Evolutionary conservation across 495 filamentous ascomycete genomes (phyloP).

Genomic region (Neurospora sp.): DNA sequence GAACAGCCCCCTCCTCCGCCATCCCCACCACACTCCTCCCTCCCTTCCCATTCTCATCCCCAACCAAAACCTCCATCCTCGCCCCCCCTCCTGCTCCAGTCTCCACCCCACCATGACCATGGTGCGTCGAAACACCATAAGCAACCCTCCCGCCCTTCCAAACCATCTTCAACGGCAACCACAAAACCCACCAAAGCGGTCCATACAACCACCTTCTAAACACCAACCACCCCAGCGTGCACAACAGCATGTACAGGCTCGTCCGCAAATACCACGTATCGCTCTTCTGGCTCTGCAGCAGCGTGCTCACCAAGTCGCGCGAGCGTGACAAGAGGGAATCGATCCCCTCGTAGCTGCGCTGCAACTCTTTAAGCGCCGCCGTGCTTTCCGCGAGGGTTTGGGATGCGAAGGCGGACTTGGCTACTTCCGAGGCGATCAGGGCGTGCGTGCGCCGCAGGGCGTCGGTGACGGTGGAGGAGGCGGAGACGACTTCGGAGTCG

Average conservation of each 20-base stretch:
- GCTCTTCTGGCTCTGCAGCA: slow-evolving; percentile 80
- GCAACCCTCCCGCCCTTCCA: slow-evolving; percentile 38
- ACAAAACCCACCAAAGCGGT: slow-evolving; percentile 80
- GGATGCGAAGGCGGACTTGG: slow-evolving; percentile 75
- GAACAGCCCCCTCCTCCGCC: slow-evolving; percentile 39
- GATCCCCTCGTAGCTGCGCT: slow-evolving; percentile 66
- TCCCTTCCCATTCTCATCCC: slow-evolving; percentile 9
- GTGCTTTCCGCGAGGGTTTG: slow-evolving; percentile 76
- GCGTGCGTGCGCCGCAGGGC: slow-evolving; percentile 76
- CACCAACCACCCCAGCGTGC: slow-evolving; percentile 73
- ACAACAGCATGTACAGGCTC: slow-evolving; percentile 68
- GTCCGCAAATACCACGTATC: slow-evolving; percentile 96
- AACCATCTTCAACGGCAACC: slow-evolving; percentile 62
- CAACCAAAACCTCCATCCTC: slow-evolving; percentile 18
- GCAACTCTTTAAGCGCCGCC: slow-evolving; percentile 67
- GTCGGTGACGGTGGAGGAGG: slow-evolving; percentile 74
- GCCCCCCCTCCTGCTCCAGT: slow-evolving; percentile 11
- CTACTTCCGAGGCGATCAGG: slow-evolving; percentile 71
- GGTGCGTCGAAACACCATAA: slow-evolving; percentile 21
- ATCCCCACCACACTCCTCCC: slow-evolving; percentile 26
- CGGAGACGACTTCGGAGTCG: slow-evolving; percentile 57
- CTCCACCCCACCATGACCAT: slow-evolving; percentile 19
- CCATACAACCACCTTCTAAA: slow-evolving; percentile 79
- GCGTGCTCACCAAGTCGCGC: slow-evolving; percentile 61
- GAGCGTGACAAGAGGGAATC: slow-evolving; percentile 65